A percentile compares a stretch with the other conserved stretches of the same genome.
phyloP scores from a whole-genome alignment of 2,329 filamentous ascomycete genomes.

The Botryotinia narcissicola region DNA sequence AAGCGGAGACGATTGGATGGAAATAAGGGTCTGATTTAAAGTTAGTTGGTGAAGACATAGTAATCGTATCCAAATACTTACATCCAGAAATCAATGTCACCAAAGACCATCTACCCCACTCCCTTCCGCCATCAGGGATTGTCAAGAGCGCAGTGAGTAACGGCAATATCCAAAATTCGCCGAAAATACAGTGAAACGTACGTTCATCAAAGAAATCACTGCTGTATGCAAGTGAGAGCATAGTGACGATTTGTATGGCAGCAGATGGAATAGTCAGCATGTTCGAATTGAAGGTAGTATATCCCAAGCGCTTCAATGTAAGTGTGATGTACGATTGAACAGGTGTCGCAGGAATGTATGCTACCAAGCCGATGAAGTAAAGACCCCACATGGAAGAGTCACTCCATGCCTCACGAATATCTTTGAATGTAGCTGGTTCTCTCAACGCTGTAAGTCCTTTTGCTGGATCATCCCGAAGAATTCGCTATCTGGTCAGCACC shows the following conservation, averaged over 20 bases:
- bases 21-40: background rate
- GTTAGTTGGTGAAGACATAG: slow-evolving; percentile 8
- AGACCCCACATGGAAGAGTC: slow-evolving; percentile 56
- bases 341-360: slow-evolving; percentile 30
- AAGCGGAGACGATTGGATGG: slow-evolving; percentile 49
- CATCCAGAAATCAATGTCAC: slow-evolving; percentile 26
- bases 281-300: slow-evolving; percentile 45
- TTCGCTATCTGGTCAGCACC: slow-evolving; percentile 41
- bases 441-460: slow-evolving; percentile 50
- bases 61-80: slow-evolving; percentile 20
- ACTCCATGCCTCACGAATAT: slow-evolving; percentile 47
- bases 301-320: slow-evolving; percentile 32
- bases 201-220: slow-evolving; percentile 44
- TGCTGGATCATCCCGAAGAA: slow-evolving; percentile 53
- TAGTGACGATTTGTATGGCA: slow-evolving; percentile 41
- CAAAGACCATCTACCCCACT: slow-evolving; percentile 27
- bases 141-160: slow-evolving; percentile 32
- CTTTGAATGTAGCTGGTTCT: slow-evolving; percentile 46
- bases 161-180: slow-evolving; percentile 44
- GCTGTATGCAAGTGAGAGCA: slow-evolving; percentile 47
- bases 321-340: slow-evolving; percentile 30
- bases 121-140: slow-evolving; percentile 24
- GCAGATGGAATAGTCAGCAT: slow-evolving; percentile 46
- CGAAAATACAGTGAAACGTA: slow-evolving; percentile 35
- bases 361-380: slow-evolving; percentile 42